Evolutionary conservation across 2,329 filamentous ascomycete genomes (phyloP).

Genomic region (Ophidiomyces ophidiicola): DNA sequence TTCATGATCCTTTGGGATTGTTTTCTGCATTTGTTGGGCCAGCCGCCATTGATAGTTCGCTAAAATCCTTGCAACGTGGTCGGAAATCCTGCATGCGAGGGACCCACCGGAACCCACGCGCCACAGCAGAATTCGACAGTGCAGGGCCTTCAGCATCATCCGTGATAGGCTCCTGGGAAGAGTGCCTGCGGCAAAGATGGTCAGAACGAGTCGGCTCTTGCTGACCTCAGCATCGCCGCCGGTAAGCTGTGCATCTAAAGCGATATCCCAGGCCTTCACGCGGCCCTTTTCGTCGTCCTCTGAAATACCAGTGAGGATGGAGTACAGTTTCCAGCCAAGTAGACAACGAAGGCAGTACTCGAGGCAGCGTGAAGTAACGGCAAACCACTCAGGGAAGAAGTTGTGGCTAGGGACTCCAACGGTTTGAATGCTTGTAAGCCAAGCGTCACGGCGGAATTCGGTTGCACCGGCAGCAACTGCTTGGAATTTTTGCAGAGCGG

Average conservation of each 20-base stretch:
- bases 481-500: constrained; percentile 19
- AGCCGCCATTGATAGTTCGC: constrained; percentile 70
- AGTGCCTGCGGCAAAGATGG: constrained; percentile 75
- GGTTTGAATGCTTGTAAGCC: constrained; percentile 85
- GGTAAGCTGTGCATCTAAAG: constrained; percentile 80
- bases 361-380: constrained; percentile 63
- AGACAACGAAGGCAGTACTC: constrained; percentile 71
- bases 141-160: constrained; percentile 83
- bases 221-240: constrained; percentile 84
- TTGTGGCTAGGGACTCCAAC: constrained; percentile 83
- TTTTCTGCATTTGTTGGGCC: constrained; percentile 50
- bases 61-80: constrained; percentile 59
- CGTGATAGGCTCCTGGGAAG: constrained; percentile 69
- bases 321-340: constrained; percentile 65
- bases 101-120: constrained; percentile 56
- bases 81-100: constrained; percentile 51
- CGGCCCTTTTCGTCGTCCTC: constrained; percentile 76
- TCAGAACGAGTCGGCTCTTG: constrained; percentile 72
- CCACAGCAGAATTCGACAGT: constrained; percentile 82
- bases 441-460: constrained; percentile 73
- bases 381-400: constrained; percentile 73
- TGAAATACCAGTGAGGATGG: constrained; percentile 64
- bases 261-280: constrained; percentile 85
- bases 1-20: constrained; percentile 41
- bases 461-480: constrained; percentile 59